Base-by-base conservation (phyloP, 768 basidiomycete species). In the Auricularia sp. region DNA sequence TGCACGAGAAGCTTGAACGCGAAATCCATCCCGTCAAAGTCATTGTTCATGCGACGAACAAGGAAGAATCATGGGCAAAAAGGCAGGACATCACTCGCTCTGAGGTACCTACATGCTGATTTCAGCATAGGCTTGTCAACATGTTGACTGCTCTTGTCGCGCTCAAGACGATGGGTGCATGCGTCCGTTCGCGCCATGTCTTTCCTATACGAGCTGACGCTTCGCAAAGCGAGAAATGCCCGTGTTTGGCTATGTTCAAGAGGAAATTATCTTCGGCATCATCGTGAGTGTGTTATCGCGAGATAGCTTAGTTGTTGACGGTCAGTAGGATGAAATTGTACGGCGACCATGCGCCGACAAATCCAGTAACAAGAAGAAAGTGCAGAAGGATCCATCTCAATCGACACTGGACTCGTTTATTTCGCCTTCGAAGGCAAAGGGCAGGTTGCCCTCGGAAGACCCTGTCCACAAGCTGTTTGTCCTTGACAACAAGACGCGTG, bases 31-130 rank as follows among this genome's bases (percentile, higher is more conserved):
- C 85, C 0, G 80, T 84, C 62, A 81, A 84, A 66, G 65, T 88
- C 34, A 29, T 74, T 18, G 83, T 95, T 2, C 72, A 74, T 1
- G 71, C 82, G 12, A 73, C 72, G 0, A 83, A 81, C 0, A 70
- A 78, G 2, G 93, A 93, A 74, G 90, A 94, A 63, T 71, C 71
- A 16, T 95, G 93, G 88, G 93, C 82, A 14, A 72, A 91, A 64
- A 80, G 87, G 91, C 88, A 68, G 62, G 80, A 29, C 29, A 29
- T 29, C 29, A 29, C 29, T n/a, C 29, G 29, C 70, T 54, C 66
- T 34, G 62, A 18, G 23, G 29, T 36, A n/a, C 23, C 21, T 29
- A 29, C 29, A 8, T 18, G 29, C 36, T 8, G 56, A 42, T 29
- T 42, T 71, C 39, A 33, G 44, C 33, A 0, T 65, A 92, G 93